Percentiles rank a stretch among this genome's conserved stretches.
These are phyloP conservation scores for Cucurbitaria berberidis DNA, from an alignment of 2,329 filamentous ascomycete genomes.

Conservation along the genomic window DNA sequence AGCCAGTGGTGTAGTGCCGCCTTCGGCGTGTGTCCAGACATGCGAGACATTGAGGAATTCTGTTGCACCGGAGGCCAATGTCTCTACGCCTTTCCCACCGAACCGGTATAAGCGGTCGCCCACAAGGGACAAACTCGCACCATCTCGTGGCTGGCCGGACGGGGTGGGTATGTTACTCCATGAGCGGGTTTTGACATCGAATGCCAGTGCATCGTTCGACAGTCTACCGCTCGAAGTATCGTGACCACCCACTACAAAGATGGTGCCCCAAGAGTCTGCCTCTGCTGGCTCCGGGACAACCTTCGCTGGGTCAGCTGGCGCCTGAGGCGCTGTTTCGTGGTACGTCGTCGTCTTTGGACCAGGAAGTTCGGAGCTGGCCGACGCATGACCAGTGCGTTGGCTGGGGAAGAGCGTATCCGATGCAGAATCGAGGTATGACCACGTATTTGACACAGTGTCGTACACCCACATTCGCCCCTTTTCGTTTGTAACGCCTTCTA, in stretches of 20 bases:
- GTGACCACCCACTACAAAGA: conserved; percentile 59
- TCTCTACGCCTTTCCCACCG: conserved; percentile 41
- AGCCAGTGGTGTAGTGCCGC: conserved; percentile 42
- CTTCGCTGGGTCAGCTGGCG: conserved; percentile 50
- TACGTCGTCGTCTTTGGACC: conserved; percentile 40
- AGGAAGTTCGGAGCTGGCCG: conserved; percentile 50
- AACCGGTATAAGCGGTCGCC: conserved; percentile 57
- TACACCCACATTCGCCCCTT: conserved; percentile 55
- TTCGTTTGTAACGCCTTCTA: conserved; percentile 33
- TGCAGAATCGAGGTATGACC: conserved; percentile 50
- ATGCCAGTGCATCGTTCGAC: conserved; percentile 58
- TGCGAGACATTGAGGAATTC: conserved; percentile 43
- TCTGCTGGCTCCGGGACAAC: conserved; percentile 51
- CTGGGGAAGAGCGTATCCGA: conserved; percentile 30
- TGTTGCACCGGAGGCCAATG: conserved; percentile 26
- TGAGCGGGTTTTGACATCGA: conserved; percentile 55
- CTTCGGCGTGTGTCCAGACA: conserved; percentile 45
- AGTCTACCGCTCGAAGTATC: conserved; percentile 27
- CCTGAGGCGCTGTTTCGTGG: conserved; percentile 46
- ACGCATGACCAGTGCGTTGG: conserved; percentile 46
- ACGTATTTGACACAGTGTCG: conserved; percentile 49
- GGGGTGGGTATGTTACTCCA: conserved; percentile 60
- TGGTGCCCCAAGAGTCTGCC: conserved; percentile 54
- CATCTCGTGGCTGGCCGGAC: conserved; percentile 45
- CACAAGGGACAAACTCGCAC: conserved; percentile 53